Evolutionary conservation across 768 basidiomycete genomes (phyloP), one percentile per base, ranked within the genome.

Genomic region (Rhodotorula kratochvilovae): DNA sequence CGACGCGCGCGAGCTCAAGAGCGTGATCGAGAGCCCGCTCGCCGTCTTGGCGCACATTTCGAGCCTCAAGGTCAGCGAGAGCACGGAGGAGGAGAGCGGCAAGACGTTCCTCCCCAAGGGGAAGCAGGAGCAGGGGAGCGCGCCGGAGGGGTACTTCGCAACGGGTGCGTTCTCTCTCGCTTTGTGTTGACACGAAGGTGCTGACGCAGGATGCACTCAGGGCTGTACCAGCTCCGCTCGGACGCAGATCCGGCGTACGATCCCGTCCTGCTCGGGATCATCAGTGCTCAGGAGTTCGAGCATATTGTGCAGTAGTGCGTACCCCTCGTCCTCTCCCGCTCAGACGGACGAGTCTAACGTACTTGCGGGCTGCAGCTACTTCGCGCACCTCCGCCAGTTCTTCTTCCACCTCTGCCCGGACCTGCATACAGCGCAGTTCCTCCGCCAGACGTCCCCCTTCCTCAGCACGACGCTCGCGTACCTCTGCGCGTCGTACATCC

Each of bases 391-490:
- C 17, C 62, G 43, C 10, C 62, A 57, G 12, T 70, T 61, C 39
- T 36, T 56, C 43, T 65, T 63, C 33, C 73, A 74, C 66, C 73
- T 74, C 56, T 43, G 45, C 13, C 66, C 66, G 2, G 29, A 23
- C 5, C 67, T 74, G 16, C 73, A 74, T 58, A 67, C 68, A 0
- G 61, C 68, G 5, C 66, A 51, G 17, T 67, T 70, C 62, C 53
- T 74, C 1, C 73, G 73, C 45, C 53, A 70, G 53, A 54, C 48
- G 29, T 74, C 73, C 6, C 73, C 73, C 10, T 74, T 74, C 48
- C 68, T 74, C 29, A 61, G 62, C 25, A 67, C 73, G n/a, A 48
- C 62, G 1, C 43, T 74, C 66, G 61, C 68, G 10, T 64, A 54
- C 46, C 36, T 61, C 11, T 57, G 36, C 39, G 48, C 68, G 13